A percentile compares a stretch with the other conserved stretches of the same genome.
phyloP scores from a whole-genome alignment of 1,284 basidiomycete genomes.

The Apiotrichum veenhuisii region DNA sequence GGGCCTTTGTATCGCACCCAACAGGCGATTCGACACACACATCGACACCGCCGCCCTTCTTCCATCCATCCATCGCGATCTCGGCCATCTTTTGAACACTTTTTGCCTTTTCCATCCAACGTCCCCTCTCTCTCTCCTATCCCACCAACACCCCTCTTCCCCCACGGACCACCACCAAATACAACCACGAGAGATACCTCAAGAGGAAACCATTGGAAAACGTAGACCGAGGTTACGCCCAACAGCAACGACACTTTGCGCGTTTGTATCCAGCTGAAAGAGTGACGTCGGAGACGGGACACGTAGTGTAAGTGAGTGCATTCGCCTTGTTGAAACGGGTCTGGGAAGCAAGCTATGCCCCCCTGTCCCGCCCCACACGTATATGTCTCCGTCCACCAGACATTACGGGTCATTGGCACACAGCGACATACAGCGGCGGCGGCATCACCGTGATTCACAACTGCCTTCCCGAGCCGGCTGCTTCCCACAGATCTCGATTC shows the following conservation, averaged over 20 bases:
- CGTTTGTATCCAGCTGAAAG: neutral
- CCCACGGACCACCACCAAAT: neutral
- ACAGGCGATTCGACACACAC: no score
- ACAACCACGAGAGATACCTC: neutral
- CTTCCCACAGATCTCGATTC: neutral
- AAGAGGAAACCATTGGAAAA: neutral
- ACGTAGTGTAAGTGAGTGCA: neutral
- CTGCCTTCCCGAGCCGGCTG: neutral
- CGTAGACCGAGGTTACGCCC: no score
- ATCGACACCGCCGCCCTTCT: neutral
- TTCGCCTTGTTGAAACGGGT: neutral
- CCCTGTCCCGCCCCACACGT: no score
- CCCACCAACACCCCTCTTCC: neutral
- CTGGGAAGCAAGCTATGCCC: no score
- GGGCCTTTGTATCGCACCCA: no score
- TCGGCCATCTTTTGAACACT: neutral
- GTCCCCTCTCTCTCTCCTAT: no score
- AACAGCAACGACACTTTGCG: neutral
- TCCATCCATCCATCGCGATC: neutral
- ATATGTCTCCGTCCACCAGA: no score
- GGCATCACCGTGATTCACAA: neutral
- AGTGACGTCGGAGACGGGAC: neutral
- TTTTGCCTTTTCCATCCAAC: no score
- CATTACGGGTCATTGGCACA: no score
- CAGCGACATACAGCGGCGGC: no score